Evolutionary conservation across 106 monocot genomes (phyloP).

Genomic region (Chionographis japonica): DNA sequence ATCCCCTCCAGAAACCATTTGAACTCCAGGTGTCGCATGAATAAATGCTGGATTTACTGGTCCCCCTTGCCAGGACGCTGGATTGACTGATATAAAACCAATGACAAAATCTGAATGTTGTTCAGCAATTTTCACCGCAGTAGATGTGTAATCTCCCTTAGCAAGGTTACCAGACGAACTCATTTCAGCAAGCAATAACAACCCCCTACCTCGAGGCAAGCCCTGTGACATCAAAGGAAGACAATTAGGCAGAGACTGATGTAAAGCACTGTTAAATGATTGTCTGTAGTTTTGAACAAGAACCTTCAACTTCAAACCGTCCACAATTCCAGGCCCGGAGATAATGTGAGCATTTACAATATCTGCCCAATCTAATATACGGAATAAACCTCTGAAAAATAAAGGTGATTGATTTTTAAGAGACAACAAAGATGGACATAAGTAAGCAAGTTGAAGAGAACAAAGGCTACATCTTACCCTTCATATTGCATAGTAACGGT

Average conservation of each 20-base stretch:
- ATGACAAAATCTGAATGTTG: constrained; percentile 97
- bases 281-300: background rate
- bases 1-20: constrained; percentile 91
- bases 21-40: constrained; percentile 97
- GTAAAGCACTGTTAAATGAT: background rate
- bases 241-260: background rate
- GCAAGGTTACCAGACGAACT: constrained; percentile 95
- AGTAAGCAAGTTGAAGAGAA: background rate
- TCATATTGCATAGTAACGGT: constrained; percentile 99
- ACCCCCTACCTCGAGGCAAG: constrained; percentile 62
- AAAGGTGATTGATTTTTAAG: background rate
- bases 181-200: constrained; percentile 95
- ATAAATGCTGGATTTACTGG: constrained; percentile 67
- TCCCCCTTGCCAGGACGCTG: constrained; percentile 73
- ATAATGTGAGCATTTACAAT: constrained; percentile 97
- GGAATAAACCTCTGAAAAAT: constrained; percentile 74
- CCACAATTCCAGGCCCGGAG: constrained; percentile 95
- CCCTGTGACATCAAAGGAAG: constrained; percentile 38
- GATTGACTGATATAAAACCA: constrained; percentile 98
- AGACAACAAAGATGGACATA: constrained; percentile 2
- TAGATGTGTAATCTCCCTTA: constrained; percentile 85
- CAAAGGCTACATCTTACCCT: constrained; percentile 53
- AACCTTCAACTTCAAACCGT: constrained; percentile 96
- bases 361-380: constrained; percentile 98
- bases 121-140: constrained; percentile 93